Conservation (phyloP, 352 stramenopile species). For the Phytophthora agathidicida region DNA sequence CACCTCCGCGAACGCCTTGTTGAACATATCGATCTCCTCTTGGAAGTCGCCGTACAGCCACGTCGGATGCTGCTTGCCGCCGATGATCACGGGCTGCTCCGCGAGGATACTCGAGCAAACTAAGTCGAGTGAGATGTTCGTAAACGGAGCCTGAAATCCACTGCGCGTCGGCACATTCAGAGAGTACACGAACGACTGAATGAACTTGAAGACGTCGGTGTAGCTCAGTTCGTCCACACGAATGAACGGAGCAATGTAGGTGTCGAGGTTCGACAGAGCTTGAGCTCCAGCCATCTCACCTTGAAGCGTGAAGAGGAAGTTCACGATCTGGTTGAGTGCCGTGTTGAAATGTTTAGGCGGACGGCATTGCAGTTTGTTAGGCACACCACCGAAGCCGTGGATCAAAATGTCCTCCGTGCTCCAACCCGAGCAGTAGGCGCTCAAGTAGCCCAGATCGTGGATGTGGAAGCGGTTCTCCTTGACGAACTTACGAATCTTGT, state of each 20-base stretch:
- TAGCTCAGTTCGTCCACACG: constrained; percentile 36
- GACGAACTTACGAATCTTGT: constrained; percentile 28
- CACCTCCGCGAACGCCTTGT: constrained; percentile 37
- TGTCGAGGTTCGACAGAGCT: constrained; percentile 38
- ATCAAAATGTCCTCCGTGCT: constrained; percentile 39
- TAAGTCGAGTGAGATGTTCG: constrained; percentile 37
- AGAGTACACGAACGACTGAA: constrained; percentile 42
- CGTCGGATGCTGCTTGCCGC: constrained; percentile 26
- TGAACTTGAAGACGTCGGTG: constrained; percentile 37
- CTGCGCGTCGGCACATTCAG: constrained; percentile 34
- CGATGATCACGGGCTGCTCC: constrained; percentile 33
- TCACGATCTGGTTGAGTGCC: constrained; percentile 37
- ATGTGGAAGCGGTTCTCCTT: constrained; percentile 42
- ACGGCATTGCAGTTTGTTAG: constrained; percentile 38
- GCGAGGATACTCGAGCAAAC: constrained; percentile 28
- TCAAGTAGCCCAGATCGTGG: constrained; percentile 36
- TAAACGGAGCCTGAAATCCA: constrained; percentile 37
- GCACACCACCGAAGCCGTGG: constrained; percentile 34
- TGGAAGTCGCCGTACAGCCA: constrained; percentile 40
- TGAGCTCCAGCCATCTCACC: constrained; percentile 36
- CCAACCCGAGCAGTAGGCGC: constrained; percentile 37
- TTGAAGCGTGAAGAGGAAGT: constrained; percentile 42
- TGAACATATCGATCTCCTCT: constrained; percentile 40
- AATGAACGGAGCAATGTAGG: constrained; percentile 38
- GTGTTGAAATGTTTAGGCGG: constrained; percentile 39